Base-by-base conservation (phyloP, 495 filamentous ascomycete genomes). In the Penicillium mononematosum region DNA sequence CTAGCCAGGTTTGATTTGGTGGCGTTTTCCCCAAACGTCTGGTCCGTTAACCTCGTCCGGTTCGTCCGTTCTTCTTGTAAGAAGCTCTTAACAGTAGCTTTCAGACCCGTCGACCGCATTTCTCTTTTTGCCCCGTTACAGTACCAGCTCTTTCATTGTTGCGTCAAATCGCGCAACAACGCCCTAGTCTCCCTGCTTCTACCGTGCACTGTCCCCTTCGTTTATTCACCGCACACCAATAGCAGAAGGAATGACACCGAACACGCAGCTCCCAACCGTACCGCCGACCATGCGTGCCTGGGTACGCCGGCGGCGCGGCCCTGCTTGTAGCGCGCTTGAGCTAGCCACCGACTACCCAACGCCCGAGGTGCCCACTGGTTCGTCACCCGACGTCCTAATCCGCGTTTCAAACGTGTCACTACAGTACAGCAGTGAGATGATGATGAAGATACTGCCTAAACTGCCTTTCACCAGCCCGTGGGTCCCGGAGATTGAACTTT, bases 391-490 rank as follows among this genome's bases (percentile, higher is more conserved):
- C 43, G 48, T 65, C 9, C 46, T 65, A 42, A 59, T 65, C 12
- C 62, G 62, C 55, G 55, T 61, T 17, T 65, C 62, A 19, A 51
- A 65, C 36, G 62, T 65, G 45, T 52, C 62, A 25, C 43, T 65
- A 14, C 59, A 61, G 34, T 55, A 49, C 20, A 65, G 55, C 25
- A 53, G 27, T 3, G 46, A 61, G 41, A 7, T 54, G 5, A 9
- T 53, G 10, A 55, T 65, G 55, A 58, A 53, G 5, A 36, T 22
- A 27, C 29, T 61, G 3, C 62, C 62, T 3, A 42, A 29, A 19
- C 29, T 60, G 17, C 58, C 62, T 19, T 47, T 65, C 34, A 61
- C 32, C 46, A 10, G 51, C 4, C 58, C 55, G 5, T 58, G 55
- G 51, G 19, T 65, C n/a, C 62, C 62, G 3, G 62, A 65, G 31